phyloP scores from a whole-genome alignment of 805 yeast species.

The Teunomyces lycoperdinae region DNA sequence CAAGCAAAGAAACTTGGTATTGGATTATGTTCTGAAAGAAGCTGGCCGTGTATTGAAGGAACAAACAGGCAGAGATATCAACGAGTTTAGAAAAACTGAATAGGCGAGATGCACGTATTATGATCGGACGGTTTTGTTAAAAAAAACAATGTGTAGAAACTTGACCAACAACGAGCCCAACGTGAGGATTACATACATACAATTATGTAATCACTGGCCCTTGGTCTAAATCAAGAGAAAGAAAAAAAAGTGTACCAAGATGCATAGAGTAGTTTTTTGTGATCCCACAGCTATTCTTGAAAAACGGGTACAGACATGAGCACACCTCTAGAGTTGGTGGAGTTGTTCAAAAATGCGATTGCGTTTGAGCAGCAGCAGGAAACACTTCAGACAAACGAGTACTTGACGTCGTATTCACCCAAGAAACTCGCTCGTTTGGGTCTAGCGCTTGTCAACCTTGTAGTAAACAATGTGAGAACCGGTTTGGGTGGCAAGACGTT shows the following conservation, averaged over 20 bases:
- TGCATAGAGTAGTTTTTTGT: slow-evolving; percentile 19
- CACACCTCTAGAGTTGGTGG: slow-evolving; percentile 10
- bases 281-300: slow-evolving; percentile 18
- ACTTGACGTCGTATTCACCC: slow-evolving; percentile 44
- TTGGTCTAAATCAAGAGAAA: not conserved
- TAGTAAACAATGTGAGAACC: slow-evolving; percentile 58
- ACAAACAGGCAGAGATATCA: slow-evolving; percentile 27
- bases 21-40: slow-evolving; percentile 34
- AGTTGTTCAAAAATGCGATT: slow-evolving; percentile 30
- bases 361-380: slow-evolving; percentile 38
- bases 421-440: slow-evolving; percentile 70
- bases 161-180: not conserved
- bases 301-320: slow-evolving; percentile 27
- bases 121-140: not conserved
- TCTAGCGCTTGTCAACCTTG: slow-evolving; percentile 68
- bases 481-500: slow-evolving; percentile 77
- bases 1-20: slow-evolving; percentile 38
- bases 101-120: not conserved
- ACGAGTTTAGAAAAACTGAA: slow-evolving; percentile 12
- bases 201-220: not conserved
- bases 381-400: slow-evolving; percentile 28
- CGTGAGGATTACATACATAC: not conserved
- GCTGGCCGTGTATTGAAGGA: slow-evolving; percentile 27
- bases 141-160: not conserved
- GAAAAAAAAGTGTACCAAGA: slow-evolving; percentile 17